These are phyloP conservation scores for Pythium rishiriense DNA, from an alignment of 352 stramenopile genomes.

Conservation along the genomic window DNA sequence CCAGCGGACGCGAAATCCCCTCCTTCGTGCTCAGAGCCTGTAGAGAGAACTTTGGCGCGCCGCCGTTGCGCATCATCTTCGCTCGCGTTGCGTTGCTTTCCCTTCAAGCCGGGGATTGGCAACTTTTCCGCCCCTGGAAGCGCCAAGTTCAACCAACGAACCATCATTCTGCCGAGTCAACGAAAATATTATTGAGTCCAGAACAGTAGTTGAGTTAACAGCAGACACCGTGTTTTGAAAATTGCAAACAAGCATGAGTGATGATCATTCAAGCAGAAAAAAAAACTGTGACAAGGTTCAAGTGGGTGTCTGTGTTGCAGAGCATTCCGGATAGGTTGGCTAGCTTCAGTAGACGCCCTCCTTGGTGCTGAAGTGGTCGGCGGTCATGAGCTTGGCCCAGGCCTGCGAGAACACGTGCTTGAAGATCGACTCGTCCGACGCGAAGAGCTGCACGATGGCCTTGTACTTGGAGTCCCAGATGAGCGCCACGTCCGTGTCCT, in stretches of 20 bases:
- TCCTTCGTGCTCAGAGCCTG: neutral
- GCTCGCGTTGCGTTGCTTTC: neutral
- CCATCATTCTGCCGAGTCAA: constrained; percentile 51
- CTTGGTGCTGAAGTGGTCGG: constrained; percentile 33
- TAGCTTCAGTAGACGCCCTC: constrained; percentile 25
- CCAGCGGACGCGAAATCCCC: neutral
- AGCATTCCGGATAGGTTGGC: neutral
- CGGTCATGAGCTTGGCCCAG: constrained; percentile 35
- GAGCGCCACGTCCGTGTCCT: too few species aligned
- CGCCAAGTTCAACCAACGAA: constrained; percentile 46
- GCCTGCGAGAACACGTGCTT: constrained; percentile 52
- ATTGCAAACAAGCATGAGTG: neutral
- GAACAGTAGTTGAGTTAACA: neutral
- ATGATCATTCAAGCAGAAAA: neutral
- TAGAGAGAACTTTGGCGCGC: neutral
- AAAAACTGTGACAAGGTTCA: neutral
- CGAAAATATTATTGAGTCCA: neutral
- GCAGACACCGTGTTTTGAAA: neutral
- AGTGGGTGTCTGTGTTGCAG: too few species aligned
- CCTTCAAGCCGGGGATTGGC: constrained; percentile 4
- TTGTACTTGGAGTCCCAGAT: constrained; percentile 86
- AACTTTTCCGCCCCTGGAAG: constrained; percentile 4
- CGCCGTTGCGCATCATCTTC: neutral
- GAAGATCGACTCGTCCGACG: constrained; percentile 87
- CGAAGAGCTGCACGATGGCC: constrained; percentile 89